Base-by-base conservation (phyloP, 1,284 basidiomycete genomes). In the Pulveroboletus sp. region DNA sequence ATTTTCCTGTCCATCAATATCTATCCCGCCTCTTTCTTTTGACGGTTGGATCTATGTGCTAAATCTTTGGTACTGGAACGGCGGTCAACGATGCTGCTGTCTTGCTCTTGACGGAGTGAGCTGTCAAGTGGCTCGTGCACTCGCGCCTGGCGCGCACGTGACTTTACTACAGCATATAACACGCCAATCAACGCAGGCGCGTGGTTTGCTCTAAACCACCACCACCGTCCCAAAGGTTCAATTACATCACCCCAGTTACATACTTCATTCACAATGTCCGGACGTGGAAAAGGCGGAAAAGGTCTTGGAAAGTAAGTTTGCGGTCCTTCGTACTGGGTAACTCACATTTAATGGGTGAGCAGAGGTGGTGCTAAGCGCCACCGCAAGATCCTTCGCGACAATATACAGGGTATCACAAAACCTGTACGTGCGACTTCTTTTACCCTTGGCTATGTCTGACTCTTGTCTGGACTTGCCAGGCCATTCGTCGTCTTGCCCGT, bases 401-500 rank as follows among this genome's bases (percentile, higher is more conserved):
- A 89, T 77, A 89, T 88, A 69, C 86, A 87, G 74, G 77, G 78
- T 79, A 89, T 79, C 66, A 81, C 78, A 36, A 81, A 81, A 64
- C 79, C 78, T 36, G 76, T 76, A 37, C 24, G 59, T 93, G 69
- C 90, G 88, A 76, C 86, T 88, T 70, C 87, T 87, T 79, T 21
- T 21, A 1, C 36, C 5, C 77, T 87, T 52, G 79, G 84, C 75
- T 79, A 78, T 66, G 66, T 65, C 60, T 54, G 37, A 50, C 45
- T 17, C 12, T 6, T 15, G 42, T 39, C 19, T 19, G 13, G 21
- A 47, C 40, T 45, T 40, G 56, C 11, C 75, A 86, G 73, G 87
- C 89, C 58, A 91, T 93, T 72, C 87, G 90, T 68, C 87, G 91
- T 81, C 85, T 93, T 63, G 91, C 91, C 45, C 88, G 91, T 72